Evolutionary conservation across 371 early-diverging fungal genomes (phyloP).

Genomic region (Mortierella sp.): DNA sequence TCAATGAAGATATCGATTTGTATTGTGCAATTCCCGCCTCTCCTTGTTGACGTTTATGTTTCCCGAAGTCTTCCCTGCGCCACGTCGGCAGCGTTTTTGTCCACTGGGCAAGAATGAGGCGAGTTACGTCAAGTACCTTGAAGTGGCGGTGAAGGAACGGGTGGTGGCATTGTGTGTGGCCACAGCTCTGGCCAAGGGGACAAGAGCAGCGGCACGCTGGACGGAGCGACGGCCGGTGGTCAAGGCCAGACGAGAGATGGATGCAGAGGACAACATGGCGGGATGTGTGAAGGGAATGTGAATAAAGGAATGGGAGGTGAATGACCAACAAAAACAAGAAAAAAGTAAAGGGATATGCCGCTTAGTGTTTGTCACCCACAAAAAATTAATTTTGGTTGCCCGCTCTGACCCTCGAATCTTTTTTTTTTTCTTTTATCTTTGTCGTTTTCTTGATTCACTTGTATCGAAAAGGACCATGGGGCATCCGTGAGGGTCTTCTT

Average conservation of each 20-base stretch:
- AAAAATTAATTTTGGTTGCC: not conserved
- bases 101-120: not conserved
- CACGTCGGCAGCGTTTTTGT: too few relatives aligned
- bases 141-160: conserved; percentile 42
- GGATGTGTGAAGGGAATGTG: not conserved
- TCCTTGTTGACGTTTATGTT: not conserved
- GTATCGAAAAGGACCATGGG: too few relatives aligned
- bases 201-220: conserved; percentile 43
- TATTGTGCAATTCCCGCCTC: not conserved
- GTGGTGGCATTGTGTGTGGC: conserved; percentile 28
- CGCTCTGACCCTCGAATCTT: not conserved
- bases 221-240: conserved; percentile 49
- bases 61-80: not conserved
- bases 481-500: too few relatives aligned
- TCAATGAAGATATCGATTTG: too few relatives aligned
- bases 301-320: not conserved
- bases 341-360: not conserved
- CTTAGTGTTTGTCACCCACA: not conserved
- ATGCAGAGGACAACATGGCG: conserved; percentile 40
- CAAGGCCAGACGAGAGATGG: conserved; percentile 40
- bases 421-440: not conserved
- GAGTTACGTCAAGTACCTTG: conserved; percentile 33
- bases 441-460: not conserved
- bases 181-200: conserved; percentile 41
- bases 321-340: not conserved